These are phyloP conservation scores for Sclerotinia subarctica DNA, from an alignment of 2,329 filamentous ascomycete genomes.

Conservation along the genomic window DNA sequence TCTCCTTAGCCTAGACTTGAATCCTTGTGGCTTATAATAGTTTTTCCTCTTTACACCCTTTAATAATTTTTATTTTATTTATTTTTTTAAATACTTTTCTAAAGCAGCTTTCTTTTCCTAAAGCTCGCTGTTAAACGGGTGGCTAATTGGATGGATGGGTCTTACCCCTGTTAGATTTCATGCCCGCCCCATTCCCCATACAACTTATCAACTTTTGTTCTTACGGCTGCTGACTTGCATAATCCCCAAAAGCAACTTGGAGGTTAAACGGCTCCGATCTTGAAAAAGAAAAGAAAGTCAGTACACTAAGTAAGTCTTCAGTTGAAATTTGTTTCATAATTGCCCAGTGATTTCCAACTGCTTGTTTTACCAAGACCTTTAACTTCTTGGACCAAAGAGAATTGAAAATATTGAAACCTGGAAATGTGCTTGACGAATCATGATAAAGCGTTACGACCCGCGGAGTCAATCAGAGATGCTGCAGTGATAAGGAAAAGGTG, in stretches of 20 bases:
- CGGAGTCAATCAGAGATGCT: slow-evolving; percentile 6
- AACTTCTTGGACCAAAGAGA: not conserved
- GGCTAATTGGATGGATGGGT: not conserved
- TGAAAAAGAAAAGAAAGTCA: not conserved
- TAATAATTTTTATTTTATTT: not conserved
- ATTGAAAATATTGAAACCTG: not conserved
- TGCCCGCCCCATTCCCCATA: not conserved
- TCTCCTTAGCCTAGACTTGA: not conserved
- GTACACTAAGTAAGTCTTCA: not conserved
- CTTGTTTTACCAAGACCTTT: not conserved
- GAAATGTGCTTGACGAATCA: not conserved
- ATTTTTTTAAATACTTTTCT: too few relatives aligned
- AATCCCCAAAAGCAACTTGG: not conserved
- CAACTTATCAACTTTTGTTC: not conserved
- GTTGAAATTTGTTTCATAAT: not conserved
- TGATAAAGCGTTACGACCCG: not conserved
- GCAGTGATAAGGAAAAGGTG: slow-evolving; percentile 11
- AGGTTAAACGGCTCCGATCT: not conserved
- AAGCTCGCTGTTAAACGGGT: not conserved
- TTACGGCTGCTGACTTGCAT: slow-evolving; percentile 19
- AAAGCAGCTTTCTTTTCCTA: not conserved
- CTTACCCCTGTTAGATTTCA: slow-evolving; percentile 4
- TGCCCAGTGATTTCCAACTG: not conserved
- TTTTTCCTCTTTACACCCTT: not conserved
- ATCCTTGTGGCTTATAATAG: not conserved